Percentiles rank a stretch among this genome's conserved stretches.
These are phyloP conservation scores for Leptographium lundbergii DNA, from an alignment of 2,329 filamentous ascomycete genomes.

Conservation along the genomic window DNA sequence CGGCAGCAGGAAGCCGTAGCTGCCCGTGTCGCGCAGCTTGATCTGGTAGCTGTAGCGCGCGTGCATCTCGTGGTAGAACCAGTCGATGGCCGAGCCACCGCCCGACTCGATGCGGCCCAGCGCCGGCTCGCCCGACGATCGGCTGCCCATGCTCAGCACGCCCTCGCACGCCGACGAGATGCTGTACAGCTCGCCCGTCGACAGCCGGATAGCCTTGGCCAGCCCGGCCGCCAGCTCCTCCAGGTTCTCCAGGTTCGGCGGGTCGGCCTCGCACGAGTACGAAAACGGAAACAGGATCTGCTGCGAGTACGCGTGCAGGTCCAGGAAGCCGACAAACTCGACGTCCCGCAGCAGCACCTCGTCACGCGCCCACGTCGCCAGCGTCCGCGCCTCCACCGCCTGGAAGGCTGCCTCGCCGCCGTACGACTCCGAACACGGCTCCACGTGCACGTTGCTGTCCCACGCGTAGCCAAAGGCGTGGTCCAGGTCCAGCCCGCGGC, in stretches of 20 bases:
- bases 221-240: conserved; percentile 82
- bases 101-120: conserved; percentile 64
- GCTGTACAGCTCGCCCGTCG: conserved; percentile 61
- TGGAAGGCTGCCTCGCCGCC: conserved; percentile 75
- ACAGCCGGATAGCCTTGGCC: conserved; percentile 76
- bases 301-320: conserved; percentile 91
- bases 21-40: conserved; percentile 85
- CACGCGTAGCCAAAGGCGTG: conserved; percentile 77
- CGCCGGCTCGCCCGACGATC: conserved; percentile 48
- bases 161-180: conserved; percentile 82
- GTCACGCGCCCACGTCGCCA: conserved; percentile 75
- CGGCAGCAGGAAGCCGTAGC: conserved; percentile 85
- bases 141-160: conserved; percentile 43
- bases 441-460: conserved; percentile 53
- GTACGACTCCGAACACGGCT: conserved; percentile 86
- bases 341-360: conserved; percentile 59
- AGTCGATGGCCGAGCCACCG: conserved; percentile 83
- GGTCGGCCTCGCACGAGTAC: conserved; percentile 64
- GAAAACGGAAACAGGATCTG: conserved; percentile 88
- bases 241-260: conserved; percentile 81
- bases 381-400: conserved; percentile 59
- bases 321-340: conserved; percentile 72
- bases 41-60: conserved; percentile 85
- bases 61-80: conserved; percentile 80
- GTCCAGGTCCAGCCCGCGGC: conserved; percentile 79